Conservation (phyloP, 164 flowering plant species). For the Brasenia schreberi region DNA sequence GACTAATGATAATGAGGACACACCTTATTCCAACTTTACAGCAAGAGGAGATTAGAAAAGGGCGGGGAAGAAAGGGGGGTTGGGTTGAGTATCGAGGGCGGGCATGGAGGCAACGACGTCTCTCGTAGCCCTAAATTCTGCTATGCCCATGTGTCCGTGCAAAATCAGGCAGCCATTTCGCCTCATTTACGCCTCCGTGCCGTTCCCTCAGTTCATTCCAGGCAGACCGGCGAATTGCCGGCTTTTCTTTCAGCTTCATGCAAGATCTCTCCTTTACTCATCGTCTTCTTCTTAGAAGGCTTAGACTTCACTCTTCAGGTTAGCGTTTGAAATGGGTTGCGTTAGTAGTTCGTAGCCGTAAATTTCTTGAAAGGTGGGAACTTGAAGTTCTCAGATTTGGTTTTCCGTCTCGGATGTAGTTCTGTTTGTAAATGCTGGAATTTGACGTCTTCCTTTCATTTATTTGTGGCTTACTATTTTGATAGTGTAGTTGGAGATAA, state of each 20-base stretch:
- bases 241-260: neutral
- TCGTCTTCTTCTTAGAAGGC: neutral
- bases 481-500: no score
- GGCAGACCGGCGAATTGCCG: neutral
- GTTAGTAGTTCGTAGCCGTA: no score
- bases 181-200: neutral
- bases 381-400: no score
- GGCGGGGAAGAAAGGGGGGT: neutral
- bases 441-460: no score
- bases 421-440: no score
- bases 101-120: neutral
- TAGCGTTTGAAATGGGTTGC: neutral
- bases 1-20: no score
- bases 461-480: no score
- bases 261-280: neutral
- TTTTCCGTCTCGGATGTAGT: no score
- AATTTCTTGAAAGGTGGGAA: no score
- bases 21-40: no score
- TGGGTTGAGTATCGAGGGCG: no score
- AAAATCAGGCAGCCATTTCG: neutral
- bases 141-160: neutral
- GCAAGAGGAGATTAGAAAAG: no score
- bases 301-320: neutral
- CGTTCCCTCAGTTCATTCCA: neutral
- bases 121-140: neutral